Base-by-base conservation (phyloP, 2,329 filamentous ascomycete species). In the Beauveria caledonica region DNA sequence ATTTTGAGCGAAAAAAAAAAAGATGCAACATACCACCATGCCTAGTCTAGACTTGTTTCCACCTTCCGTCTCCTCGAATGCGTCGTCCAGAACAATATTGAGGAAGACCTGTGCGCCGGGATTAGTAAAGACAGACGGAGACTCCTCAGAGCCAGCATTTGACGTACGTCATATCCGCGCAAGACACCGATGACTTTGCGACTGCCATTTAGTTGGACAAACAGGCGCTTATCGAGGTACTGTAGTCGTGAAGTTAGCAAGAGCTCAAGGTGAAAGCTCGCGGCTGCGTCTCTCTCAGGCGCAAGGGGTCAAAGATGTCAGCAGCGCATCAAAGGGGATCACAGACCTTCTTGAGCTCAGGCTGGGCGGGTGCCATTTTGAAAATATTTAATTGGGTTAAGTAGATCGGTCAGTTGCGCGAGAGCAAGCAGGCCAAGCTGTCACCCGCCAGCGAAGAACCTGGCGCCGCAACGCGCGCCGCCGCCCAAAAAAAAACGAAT, bases 181-280 rank as follows among this genome's bases (percentile, higher is more conserved):
- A 99, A 83, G 56, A 96, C 84, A 60, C 95, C 94, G 74, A 96
- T 91, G 64, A 99, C 93, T 77, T 96, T 97, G 74, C 94, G 89
- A 76, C 92, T 96, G 71, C 94, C 94, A 77, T 99, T 99, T 59
- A 99, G 81, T 76, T 99, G 93, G 67, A 97, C 92, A 76, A 97
- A 96, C 72, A 99, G 85, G 77, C 93, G 86, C 86, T 99, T 99
- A 82, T 99, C 94, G 77, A 99, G 92, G 77, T 99, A 99, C 94
- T 99, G 69, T 54, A 56, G 23, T 29, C 23, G 62, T 63, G 62
- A 60, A 61, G 68, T 73, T 68, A 72, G 70, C 63, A 54, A 42
- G 25, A 50, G 50, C 33, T 55, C 21, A 5, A 45, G 21, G 13
- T 9, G 29, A 57, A 54, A n/a, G 21, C 48, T 45, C 48, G 45